phyloP scores from a whole-genome alignment of 108 stramenopile species.

The Nitzschia sp. region DNA sequence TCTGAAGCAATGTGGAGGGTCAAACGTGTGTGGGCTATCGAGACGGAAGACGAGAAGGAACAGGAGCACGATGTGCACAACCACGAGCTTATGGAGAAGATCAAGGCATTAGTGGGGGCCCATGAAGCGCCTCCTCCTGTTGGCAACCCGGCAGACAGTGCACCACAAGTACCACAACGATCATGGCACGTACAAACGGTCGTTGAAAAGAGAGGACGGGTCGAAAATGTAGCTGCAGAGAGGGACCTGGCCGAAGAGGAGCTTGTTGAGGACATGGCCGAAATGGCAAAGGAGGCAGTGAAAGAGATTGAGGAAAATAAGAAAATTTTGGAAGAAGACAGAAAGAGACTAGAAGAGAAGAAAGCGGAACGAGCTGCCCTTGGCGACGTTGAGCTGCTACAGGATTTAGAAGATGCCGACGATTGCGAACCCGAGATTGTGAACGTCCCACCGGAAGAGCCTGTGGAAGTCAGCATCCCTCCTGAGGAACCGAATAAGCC shows the following conservation, averaged over 20 bases:
- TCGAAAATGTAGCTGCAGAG: conserved; percentile 4
- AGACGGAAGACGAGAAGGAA: conserved; percentile 24
- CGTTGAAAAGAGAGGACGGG: conserved; percentile 12
- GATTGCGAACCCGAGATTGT: too few species aligned
- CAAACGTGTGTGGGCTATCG: conserved; percentile 21
- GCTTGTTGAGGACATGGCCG: conserved; percentile 11
- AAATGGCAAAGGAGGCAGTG: conserved; percentile 19
- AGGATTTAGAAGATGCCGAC: too few species aligned
- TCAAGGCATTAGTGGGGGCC: conserved; percentile 21
- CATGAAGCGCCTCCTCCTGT: not conserved
- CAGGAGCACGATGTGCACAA: conserved; percentile 9
- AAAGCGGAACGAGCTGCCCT: not conserved
- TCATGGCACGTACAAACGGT: conserved; percentile 23
- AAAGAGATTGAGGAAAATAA: conserved; percentile 14
- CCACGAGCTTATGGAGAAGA: conserved; percentile 3
- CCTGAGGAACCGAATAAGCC: too few species aligned
- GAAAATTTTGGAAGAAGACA: conserved; percentile 10
- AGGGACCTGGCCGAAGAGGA: conserved; percentile 2
- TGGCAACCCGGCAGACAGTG: not conserved
- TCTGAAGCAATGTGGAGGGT: conserved; percentile 19
- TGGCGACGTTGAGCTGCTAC: too few species aligned
- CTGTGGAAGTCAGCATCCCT: too few species aligned
- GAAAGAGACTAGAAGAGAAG: not conserved
- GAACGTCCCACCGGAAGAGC: too few species aligned
- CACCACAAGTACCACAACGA: conserved; percentile 11